Evolutionary conservation across 192 early-diverging fungal genomes (phyloP).

Genomic region (Chytriomyces sp.): DNA sequence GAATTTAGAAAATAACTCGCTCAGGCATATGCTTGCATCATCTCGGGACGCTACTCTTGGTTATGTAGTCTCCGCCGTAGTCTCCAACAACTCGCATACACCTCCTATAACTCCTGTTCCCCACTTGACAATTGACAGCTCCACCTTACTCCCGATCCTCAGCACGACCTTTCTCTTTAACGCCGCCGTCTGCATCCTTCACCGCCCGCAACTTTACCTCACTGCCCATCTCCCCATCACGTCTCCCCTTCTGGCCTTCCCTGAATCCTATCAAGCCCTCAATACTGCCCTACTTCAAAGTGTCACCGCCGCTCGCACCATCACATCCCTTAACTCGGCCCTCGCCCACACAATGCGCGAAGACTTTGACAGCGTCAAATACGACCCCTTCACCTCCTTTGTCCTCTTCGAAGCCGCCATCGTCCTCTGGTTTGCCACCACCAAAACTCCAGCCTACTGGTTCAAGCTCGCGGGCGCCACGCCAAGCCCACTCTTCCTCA

Average conservation of each 20-base stretch:
- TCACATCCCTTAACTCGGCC: not conserved
- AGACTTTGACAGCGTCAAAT: not conserved
- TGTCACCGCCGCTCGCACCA: not conserved
- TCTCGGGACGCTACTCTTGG: not conserved
- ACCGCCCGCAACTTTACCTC: not conserved
- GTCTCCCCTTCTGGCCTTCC: not conserved
- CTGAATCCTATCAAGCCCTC: not conserved
- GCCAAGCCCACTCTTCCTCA: too few relatives aligned
- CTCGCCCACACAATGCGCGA: not conserved
- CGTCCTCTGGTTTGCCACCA: conserved; percentile 11
- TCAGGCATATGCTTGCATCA: not conserved
- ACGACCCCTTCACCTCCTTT: not conserved
- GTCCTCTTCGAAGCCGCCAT: conserved; percentile 14
- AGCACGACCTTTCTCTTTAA: not conserved
- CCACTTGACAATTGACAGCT: not conserved
- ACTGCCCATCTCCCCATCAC: not conserved
- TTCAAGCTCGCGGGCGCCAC: not conserved
- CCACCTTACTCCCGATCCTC: not conserved
- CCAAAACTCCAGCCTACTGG: not conserved
- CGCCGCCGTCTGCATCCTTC: conserved; percentile 1
- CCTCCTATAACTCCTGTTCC: not conserved
- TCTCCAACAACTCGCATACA: too few relatives aligned
- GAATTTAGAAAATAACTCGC: not conserved
- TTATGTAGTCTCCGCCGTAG: not conserved
- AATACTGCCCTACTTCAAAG: not conserved